Percentiles rank a stretch among this genome's conserved stretches.
These are phyloP conservation scores for Corinectria fuckeliana DNA, from an alignment of 2,329 filamentous ascomycete species.

Conservation along the genomic window DNA sequence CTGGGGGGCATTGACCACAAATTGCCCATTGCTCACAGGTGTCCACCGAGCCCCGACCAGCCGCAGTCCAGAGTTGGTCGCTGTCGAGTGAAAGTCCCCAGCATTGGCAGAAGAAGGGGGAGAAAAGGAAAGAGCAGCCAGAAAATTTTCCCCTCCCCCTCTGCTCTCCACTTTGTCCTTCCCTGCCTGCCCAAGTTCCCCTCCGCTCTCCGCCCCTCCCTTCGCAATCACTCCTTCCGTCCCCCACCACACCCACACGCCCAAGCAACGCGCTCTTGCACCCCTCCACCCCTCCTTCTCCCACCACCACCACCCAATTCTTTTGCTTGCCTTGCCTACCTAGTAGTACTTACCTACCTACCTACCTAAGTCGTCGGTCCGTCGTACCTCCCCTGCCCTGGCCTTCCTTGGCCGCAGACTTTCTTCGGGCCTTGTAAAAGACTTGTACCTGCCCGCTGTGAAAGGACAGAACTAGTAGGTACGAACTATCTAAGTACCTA, in stretches of 20 bases:
- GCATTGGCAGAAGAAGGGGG: conserved; percentile 14
- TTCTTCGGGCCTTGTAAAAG: conserved; percentile 9
- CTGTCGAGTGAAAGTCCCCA: conserved; percentile 18
- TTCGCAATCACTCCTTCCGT: conserved; percentile 35
- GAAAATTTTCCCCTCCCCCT: conserved; percentile 29
- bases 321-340: conserved; percentile 17
- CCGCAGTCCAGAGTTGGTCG: conserved; percentile 21
- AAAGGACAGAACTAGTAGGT: not conserved
- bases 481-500: conserved; percentile 11
- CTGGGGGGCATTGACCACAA: conserved; percentile 34
- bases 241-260: conserved; percentile 36
- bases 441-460: conserved; percentile 30
- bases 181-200: conserved; percentile 27
- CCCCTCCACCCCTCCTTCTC: conserved; percentile 30
- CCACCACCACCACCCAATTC: conserved; percentile 31
- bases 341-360: conserved; percentile 10
- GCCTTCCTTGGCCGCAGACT: conserved; percentile 18
- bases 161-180: conserved; percentile 12
- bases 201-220: conserved; percentile 32
- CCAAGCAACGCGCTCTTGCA: conserved; percentile 28
- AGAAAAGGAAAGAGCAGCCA: conserved; percentile 27
- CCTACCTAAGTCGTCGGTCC: conserved; percentile 25
- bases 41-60: conserved; percentile 28
- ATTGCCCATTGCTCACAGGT: conserved; percentile 19
- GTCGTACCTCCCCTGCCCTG: conserved; percentile 29